These are phyloP conservation scores for Suhomyces terraborum DNA, from an alignment of 1,139 yeast species.

Conservation along the genomic window DNA sequence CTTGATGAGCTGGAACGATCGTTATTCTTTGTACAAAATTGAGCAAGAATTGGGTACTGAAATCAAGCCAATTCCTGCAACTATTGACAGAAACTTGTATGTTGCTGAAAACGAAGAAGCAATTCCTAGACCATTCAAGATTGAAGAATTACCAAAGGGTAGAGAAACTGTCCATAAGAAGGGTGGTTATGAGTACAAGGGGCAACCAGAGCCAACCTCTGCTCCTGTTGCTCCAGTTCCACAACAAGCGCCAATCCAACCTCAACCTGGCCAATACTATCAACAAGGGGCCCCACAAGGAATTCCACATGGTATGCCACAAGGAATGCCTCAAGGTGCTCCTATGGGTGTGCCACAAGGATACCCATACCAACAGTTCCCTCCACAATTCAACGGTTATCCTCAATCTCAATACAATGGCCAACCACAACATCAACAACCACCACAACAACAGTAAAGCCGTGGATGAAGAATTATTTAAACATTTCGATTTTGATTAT, in stretches of 20 bases:
- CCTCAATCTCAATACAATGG: conserved; percentile 24
- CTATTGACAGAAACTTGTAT: conserved; percentile 82
- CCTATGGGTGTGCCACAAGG: conserved; percentile 21
- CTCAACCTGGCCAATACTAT: conserved; percentile 1
- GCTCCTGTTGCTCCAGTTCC: conserved; percentile 15
- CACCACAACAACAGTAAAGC: conserved; percentile 12
- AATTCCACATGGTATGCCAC: conserved; percentile 16
- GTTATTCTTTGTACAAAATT: conserved; percentile 88
- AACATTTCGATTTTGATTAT: conserved; percentile 1
- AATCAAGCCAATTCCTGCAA: conserved; percentile 92
- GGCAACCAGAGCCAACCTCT: conserved; percentile 43
- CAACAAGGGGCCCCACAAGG: conserved; percentile 19
- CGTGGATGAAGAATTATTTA: background rate
- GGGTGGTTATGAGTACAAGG: conserved; percentile 49
- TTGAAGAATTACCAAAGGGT: conserved; percentile 62
- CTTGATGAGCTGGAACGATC: conserved; percentile 94
- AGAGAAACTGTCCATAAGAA: conserved; percentile 41
- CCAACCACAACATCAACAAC: conserved; percentile 18
- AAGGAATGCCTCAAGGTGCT: conserved; percentile 7
- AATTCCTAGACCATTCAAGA: conserved; percentile 87
- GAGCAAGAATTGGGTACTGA: conserved; percentile 98
- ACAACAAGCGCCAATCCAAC: conserved; percentile 10
- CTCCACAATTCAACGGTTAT: conserved; percentile 32
- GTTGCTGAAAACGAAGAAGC: conserved; percentile 79
- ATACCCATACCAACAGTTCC: conserved; percentile 21